These are phyloP conservation scores for Secale cereale DNA, from an alignment of 176 grass and related monocot genomes.

Conservation along the genomic window DNA sequence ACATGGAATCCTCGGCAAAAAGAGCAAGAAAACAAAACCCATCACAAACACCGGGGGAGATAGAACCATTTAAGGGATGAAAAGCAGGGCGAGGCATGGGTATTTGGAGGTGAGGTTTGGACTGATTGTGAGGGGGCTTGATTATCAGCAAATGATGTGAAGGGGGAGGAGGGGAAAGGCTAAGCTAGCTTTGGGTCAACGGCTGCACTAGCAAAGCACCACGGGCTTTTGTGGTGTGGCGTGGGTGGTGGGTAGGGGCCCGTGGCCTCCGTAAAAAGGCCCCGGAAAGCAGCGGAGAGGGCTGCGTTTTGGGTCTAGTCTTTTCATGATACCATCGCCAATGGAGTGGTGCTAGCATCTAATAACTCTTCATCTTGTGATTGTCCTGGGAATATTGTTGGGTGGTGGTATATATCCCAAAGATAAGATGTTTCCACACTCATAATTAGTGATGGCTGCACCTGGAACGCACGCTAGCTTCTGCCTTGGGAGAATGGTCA, in stretches of 20 bases:
- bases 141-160: constrained; percentile 11
- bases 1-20: constrained; percentile 30
- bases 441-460: constrained; percentile 41
- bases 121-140: neutral
- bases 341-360: neutral
- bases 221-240: neutral
- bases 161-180: neutral
- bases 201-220: constrained; percentile 10
- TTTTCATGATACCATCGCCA: constrained; percentile 32
- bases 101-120: constrained; percentile 12
- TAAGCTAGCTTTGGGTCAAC: constrained; percentile 15
- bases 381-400: constrained; percentile 34
- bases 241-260: constrained; percentile 24
- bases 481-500: constrained; percentile 22
- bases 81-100: constrained; percentile 2
- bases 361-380: neutral
- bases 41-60: constrained; percentile 18
- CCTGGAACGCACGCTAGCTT: neutral
- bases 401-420: constrained; percentile 20
- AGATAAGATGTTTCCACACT: constrained; percentile 34
- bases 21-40: constrained; percentile 6
- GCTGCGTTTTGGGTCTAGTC: constrained; percentile 39
- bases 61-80: constrained; percentile 35
- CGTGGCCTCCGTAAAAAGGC: neutral
- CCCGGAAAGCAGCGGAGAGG: constrained; percentile 43